Conservation (phyloP, 805 yeast genomes). For the Kazachstania viticola region DNA sequence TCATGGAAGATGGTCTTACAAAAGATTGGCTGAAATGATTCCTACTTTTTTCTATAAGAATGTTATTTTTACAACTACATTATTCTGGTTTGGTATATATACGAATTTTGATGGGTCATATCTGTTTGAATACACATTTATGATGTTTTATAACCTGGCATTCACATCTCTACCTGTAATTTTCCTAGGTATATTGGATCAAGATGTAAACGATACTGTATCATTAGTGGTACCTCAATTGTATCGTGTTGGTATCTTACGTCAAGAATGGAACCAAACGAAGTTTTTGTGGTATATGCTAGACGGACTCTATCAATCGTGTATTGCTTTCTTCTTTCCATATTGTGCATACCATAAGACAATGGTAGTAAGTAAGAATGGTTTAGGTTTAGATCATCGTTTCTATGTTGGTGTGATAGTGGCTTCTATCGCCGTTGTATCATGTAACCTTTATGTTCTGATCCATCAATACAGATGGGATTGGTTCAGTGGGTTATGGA, state of each 20-base stretch:
- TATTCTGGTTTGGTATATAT: slow-evolving; percentile 73
- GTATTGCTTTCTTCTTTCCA: slow-evolving; percentile 64
- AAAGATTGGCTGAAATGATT: slow-evolving; percentile 71
- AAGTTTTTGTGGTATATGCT: slow-evolving; percentile 66
- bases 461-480: slow-evolving; percentile 74
- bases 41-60: slow-evolving; percentile 75
- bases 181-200: slow-evolving; percentile 68
- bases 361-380: slow-evolving; percentile 38
- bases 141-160: slow-evolving; percentile 75
- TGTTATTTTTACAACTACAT: slow-evolving; percentile 59
- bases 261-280: slow-evolving; percentile 56
- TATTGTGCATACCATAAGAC: slow-evolving; percentile 38
- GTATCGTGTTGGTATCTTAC: slow-evolving; percentile 59
- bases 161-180: slow-evolving; percentile 75
- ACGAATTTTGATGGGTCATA: slow-evolving; percentile 71
- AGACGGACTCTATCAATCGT: slow-evolving; percentile 70
- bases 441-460: slow-evolving; percentile 57
- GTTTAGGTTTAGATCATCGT: slow-evolving; percentile 56
- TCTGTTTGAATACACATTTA: slow-evolving; percentile 63
- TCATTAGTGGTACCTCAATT: slow-evolving; percentile 65
- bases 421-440: slow-evolving; percentile 50
- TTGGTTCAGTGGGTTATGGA: slow-evolving; percentile 51
- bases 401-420: slow-evolving; percentile 61
- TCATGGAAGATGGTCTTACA: slow-evolving; percentile 84
- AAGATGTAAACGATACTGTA: slow-evolving; percentile 62